Evolutionary conservation across 2,329 filamentous ascomycete species (phyloP), one percentile per base, ranked within the genome.

Genomic region (Colletotrichum cereale): DNA sequence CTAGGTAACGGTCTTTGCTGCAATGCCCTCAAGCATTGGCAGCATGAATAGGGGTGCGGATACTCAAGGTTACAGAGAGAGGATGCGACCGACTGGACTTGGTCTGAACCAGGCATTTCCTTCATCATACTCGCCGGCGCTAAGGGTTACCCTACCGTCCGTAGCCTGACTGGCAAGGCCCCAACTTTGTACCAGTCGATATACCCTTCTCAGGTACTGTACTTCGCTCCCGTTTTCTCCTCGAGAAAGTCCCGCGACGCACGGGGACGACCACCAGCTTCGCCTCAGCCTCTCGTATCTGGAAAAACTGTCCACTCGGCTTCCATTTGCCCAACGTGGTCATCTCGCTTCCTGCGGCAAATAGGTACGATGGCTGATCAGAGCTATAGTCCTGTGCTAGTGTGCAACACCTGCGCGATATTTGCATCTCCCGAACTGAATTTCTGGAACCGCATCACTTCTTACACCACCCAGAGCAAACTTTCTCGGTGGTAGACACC

Each of bases 111-210:
- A 38, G 47, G 69, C 65, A 69, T 34, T 53, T 68, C 63, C 65
- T 63, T 68, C 65, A 36, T 56, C 47, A 52, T 62, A 36, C 47
- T 64, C 57, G 40, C 60, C 44, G 60, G 68, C 58, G 65, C 65
- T 71, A 71, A 68, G 53, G 52, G 36, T 18, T 40, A 40, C 65
- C 58, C 68, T 71, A 71, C 68, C 58, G 42, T 29, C 44, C 14
- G 40, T 52, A 56, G 53, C 16, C 52, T 52, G 38, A 50, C 34
- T 38, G 21, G 21, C 34, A 38, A 16, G 47, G 57, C 48, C 52
- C 48, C 40, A 48, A 42, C 53, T n/a, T 16, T 21, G 7, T 21
- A 8, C 53, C 34, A 57, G 55, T 26, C 36, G n/a, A 40, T 36
- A 38, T 57, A 38, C 34, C 53, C 10, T 18, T 29, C 50, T 53